Percentiles rank a stretch among this genome's conserved stretches.
Conservation (phyloP, 2,329 filamentous ascomycete species). For the Fusarium devonianum region DNA sequence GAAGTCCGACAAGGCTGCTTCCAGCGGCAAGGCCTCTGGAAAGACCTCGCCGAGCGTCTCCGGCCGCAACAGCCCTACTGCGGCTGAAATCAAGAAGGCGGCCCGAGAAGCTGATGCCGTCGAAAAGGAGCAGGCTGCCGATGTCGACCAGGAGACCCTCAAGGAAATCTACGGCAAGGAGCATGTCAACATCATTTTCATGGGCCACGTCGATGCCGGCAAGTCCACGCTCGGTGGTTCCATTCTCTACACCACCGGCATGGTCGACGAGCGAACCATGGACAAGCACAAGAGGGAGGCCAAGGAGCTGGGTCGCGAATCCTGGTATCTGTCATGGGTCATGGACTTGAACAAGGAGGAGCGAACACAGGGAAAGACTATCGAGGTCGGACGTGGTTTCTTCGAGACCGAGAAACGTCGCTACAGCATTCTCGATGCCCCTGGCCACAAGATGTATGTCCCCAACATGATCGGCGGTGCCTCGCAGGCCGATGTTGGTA, state of each 20-base stretch:
- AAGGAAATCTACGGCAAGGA: constrained; percentile 97
- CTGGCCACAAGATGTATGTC: constrained; percentile 97
- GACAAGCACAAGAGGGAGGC: constrained; percentile 98
- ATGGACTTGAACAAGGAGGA: constrained; percentile 97
- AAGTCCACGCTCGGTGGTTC: constrained; percentile 96
- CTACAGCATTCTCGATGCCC: constrained; percentile 96
- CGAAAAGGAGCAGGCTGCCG: constrained; percentile 79
- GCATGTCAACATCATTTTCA: constrained; percentile 93
- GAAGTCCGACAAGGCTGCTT: constrained; percentile 51
- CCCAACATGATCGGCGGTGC: constrained; percentile 98
- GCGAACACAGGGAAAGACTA: constrained; percentile 94
- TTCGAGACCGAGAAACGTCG: constrained; percentile 96
- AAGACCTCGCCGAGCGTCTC: constrained; percentile 83
- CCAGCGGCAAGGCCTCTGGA: constrained; percentile 62
- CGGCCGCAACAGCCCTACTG: constrained; percentile 82
- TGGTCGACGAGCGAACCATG: constrained; percentile 99
- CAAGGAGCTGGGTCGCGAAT: constrained; percentile 94
- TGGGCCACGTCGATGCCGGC: constrained; percentile 97
- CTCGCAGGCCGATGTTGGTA: constrained; percentile 91
- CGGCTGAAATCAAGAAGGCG: constrained; percentile 59
- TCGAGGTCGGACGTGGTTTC: constrained; percentile 93
- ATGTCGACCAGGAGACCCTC: constrained; percentile 75
- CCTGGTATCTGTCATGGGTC: constrained; percentile 99
- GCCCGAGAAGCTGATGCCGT: constrained; percentile 81
- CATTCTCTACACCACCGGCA: constrained; percentile 91